A percentile compares a stretch with the other conserved stretches of the same genome.
phyloP scores from a whole-genome alignment of 371 early-diverging fungal genomes.

The Apophysomyces trapeziformis region DNA sequence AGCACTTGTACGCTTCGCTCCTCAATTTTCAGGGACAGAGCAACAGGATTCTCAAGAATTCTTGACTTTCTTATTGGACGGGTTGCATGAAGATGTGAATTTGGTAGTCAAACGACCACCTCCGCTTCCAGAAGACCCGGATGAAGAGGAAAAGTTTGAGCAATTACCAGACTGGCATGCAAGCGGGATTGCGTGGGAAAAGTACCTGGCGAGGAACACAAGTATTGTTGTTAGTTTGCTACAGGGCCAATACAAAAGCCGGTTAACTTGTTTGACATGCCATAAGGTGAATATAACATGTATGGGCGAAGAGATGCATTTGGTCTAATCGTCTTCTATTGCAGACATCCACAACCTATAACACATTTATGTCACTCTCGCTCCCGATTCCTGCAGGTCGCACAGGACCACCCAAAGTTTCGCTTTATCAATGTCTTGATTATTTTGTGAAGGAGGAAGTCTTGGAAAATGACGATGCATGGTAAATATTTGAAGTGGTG shows the following conservation, averaged over 20 bases:
- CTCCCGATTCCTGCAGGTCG: constrained; percentile 82
- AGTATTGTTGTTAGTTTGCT: constrained; percentile 93
- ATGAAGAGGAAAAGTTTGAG: constrained; percentile 50
- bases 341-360: constrained; percentile 87
- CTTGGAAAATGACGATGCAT: constrained; percentile 89
- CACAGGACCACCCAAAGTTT: constrained; percentile 39
- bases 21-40: constrained; percentile 66
- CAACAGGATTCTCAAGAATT: constrained; percentile 89
- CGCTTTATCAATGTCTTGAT: constrained; percentile 83
- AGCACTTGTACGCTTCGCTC: constrained; percentile 66
- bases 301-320: background rate
- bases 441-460: constrained; percentile 84
- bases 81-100: constrained; percentile 80
- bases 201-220: constrained; percentile 76
- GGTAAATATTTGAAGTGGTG: constrained; percentile 34
- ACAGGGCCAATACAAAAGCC: constrained; percentile 85
- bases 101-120: constrained; percentile 28
- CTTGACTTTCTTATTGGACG: constrained; percentile 71
- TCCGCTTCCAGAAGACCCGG: constrained; percentile 34
- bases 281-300: constrained; percentile 45
- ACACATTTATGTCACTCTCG: constrained; percentile 91
- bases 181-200: constrained; percentile 77
- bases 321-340: background rate
- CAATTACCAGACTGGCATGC: constrained; percentile 56
- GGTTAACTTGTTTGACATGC: constrained; percentile 85